Evolutionary conservation across 2,329 filamentous ascomycete species (phyloP).

Genomic region (Westerdykella ornata): DNA sequence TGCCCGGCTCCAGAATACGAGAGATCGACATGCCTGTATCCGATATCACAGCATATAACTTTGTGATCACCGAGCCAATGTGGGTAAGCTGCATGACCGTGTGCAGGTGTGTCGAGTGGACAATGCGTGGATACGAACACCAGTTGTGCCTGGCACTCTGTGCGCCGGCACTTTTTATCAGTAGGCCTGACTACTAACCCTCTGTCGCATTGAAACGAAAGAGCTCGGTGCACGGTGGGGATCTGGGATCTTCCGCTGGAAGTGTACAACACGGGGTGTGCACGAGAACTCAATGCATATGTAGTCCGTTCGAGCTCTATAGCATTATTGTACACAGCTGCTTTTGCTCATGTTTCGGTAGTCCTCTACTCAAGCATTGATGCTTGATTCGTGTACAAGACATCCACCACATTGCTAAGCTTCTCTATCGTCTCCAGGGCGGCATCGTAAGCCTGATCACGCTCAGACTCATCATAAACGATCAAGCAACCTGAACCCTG

Average conservation of each 20-base stretch:
- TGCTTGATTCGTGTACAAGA: slow-evolving; percentile 95
- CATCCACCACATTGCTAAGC: slow-evolving; percentile 93
- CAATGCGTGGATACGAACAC: too few relatives aligned
- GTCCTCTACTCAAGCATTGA: slow-evolving; percentile 73
- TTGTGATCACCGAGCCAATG: too few relatives aligned
- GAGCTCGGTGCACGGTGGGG: neutral
- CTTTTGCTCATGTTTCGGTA: neutral
- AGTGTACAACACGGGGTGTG: neutral
- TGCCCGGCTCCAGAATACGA: too few relatives aligned
- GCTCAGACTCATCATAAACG: slow-evolving; percentile 90
- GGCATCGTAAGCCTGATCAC: slow-evolving; percentile 89
- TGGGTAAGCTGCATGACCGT: too few relatives aligned
- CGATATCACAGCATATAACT: too few relatives aligned
- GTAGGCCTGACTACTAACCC: too few relatives aligned
- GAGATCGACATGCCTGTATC: too few relatives aligned
- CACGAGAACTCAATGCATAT: neutral
- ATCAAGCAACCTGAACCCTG: slow-evolving; percentile 97
- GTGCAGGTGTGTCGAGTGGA: too few relatives aligned
- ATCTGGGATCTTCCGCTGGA: neutral
- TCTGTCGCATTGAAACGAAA: neutral
- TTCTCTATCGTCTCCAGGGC: slow-evolving; percentile 94
- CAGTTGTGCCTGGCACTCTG: too few relatives aligned
- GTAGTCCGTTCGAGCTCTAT: neutral
- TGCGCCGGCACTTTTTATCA: too few relatives aligned
- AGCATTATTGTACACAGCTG: neutral